Evolutionary conservation across 805 yeast species (phyloP), one percentile per base, ranked within the genome.

Genomic region (Suhomyces kilbournensis): DNA sequence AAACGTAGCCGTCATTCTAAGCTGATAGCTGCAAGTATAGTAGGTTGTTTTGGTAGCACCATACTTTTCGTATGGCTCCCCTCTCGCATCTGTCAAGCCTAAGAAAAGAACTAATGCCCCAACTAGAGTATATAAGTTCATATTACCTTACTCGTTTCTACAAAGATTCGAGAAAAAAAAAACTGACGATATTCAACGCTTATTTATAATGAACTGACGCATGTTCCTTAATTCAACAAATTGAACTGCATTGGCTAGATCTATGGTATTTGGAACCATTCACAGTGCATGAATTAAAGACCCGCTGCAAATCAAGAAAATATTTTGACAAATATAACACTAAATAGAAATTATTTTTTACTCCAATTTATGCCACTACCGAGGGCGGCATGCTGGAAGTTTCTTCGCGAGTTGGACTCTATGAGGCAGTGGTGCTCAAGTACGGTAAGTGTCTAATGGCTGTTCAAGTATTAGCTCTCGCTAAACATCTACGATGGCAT

Each of bases 1-100:
- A 38, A 42, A 60, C 2, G 48, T 34, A 2, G 58, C 59, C 6
- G 53, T 40, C 8, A 28, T 5, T 4, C 25, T 10, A 14, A 57
- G 49, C 14, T 49, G 55, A 10, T 44, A 46, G 19, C 46, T 50
- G 32, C 61, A 58, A 6, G 53, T 39, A 43, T 44, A 53, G 44
- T 53, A 25, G 10, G 34, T 7, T 43, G 20, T 40, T 4, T 12
- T 47, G 35, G 22, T n/a, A 39, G 26, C 20, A 8, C 30, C 30
- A 42, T 42, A 42, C 30, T 23, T 23, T 23, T 42, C 30, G 14
- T 42, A 42, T 20, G 45, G 45, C 22, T n/a, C 2, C 7, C 45
- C 45, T 42, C n/a, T 28, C n/a, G 30, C 45, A 14, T 42, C 12
- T 20, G 45, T n/a, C 45, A 42, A 20, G n/a, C 45, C 30, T 22